These are phyloP conservation scores for Phytophthora pini DNA, from an alignment of 352 stramenopile species.

Conservation along the genomic window DNA sequence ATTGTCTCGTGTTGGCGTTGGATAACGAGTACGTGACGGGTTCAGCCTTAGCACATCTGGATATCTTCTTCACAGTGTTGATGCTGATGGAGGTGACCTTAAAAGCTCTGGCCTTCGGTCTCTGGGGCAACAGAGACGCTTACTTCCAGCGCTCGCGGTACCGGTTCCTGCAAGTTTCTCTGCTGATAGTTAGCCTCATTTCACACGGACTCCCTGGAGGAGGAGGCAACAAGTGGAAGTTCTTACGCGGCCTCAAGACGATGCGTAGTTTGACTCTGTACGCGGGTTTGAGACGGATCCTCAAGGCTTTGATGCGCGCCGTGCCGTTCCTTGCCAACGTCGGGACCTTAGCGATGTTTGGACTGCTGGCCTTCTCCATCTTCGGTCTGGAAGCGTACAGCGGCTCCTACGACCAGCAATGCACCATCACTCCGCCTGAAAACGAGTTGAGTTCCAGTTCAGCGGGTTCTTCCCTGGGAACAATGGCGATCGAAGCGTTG, in stretches of 20 bases:
- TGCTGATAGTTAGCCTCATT: constrained; percentile 58
- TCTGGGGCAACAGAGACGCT: constrained; percentile 46
- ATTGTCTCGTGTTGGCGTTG: constrained; percentile 64
- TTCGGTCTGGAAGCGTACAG: constrained; percentile 77
- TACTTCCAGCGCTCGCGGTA: constrained; percentile 62
- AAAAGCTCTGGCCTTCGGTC: constrained; percentile 62
- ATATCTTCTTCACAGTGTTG: constrained; percentile 68
- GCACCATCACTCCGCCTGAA: constrained; percentile 26
- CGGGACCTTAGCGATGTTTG: constrained; percentile 72
- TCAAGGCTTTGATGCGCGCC: constrained; percentile 66
- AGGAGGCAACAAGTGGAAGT: constrained; percentile 41
- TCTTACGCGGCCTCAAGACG: constrained; percentile 74
- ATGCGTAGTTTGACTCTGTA: constrained; percentile 71
- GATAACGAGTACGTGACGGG: constrained; percentile 56
- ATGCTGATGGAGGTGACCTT: constrained; percentile 64
- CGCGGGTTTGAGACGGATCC: constrained; percentile 66
- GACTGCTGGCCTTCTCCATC: constrained; percentile 79
- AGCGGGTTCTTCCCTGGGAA: constrained; percentile 13
- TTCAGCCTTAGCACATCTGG: constrained; percentile 38
- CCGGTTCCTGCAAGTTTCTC: constrained; percentile 57
- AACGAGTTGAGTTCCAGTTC: constrained; percentile 1
- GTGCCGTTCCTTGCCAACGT: constrained; percentile 84
- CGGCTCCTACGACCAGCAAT: constrained; percentile 62
- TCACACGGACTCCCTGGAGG: constrained; percentile 43
- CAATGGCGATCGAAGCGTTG: constrained; percentile 28